Base-by-base conservation (phyloP, 495 filamentous ascomycete species). In the Hypoxylon cercidicola region DNA sequence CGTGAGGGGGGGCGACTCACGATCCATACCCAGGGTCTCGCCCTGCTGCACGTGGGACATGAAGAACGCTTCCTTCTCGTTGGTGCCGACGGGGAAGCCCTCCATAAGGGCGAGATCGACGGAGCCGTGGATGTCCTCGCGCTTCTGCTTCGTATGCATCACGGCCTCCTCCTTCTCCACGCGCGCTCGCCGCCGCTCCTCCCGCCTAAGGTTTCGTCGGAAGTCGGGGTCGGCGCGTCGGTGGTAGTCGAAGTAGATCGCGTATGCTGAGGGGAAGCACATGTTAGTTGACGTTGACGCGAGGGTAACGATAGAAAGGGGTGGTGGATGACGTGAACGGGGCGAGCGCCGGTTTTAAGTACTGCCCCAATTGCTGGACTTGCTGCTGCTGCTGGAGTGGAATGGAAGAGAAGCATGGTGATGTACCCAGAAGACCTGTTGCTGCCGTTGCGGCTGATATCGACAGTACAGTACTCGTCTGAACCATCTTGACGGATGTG, bases 201-300 rank as follows among this genome's bases (percentile, higher is more conserved):
- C 90, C 63, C 90, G 86, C 75, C 93, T 92, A 74, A 99, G 74
- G 58, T 87, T 79, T 77, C 90, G 92, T 71, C 95, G 85, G 84
- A 97, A 98, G 19, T 90, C 87, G 59, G 91, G 86, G 71, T 96
- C 88, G 73, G 86, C 89, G 68, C 95, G 91, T 68, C 95, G 87
- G 76, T 89, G 89, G 81, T 97, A 88, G 81, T 99, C 95, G 72
- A 99, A 99, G 83, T 97, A 99, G 57, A 92, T 78, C 55, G 92
- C 96, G 73, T 98, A 85, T 53, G 80, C 82, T 84, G 25, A 54
- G 16, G 18, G 34, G 25, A 28, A 50, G 18, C 58, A 50, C 52
- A 55, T 40, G 51, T 62, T 61, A 72, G 81, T 69, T 81, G 85
- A 81, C 81, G 60, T 91, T n/a, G n/a, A n/a, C n/a, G n/a, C n/a